Conservation (phyloP, 768 basidiomycete genomes). For the Lyophyllum shimeji region DNA sequence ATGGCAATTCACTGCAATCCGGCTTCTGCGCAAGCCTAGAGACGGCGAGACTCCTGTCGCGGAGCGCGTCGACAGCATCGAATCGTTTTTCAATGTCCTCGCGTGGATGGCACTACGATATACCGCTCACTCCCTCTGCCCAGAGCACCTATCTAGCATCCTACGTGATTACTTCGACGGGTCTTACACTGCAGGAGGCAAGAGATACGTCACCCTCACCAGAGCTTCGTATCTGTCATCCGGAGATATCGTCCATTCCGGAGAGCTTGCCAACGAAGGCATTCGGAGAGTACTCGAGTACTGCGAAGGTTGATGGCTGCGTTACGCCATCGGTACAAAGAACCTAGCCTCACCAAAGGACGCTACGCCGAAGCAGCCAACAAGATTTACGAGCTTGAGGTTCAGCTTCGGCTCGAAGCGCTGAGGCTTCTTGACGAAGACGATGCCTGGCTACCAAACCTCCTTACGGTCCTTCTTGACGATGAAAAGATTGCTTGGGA, state of each 20-base stretch:
- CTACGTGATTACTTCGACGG: neutral
- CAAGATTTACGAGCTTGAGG: neutral
- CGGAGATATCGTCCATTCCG: neutral
- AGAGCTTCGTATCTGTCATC: neutral
- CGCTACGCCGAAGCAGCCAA: neutral
- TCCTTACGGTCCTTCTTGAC: neutral
- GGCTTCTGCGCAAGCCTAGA: neutral
- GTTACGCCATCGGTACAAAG: neutral
- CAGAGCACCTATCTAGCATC: neutral
- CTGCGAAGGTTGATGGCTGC: neutral
- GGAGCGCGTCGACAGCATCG: neutral
- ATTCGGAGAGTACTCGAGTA: neutral
- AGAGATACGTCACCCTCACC: neutral
- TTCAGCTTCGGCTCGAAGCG: neutral
- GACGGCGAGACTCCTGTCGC: neutral
- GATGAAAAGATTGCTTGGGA: neutral
- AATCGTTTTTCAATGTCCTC: constrained; percentile 1
- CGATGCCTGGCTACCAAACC: neutral
- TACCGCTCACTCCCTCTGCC: neutral
- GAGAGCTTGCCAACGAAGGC: neutral
- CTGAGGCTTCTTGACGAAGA: neutral
- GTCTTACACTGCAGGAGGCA: neutral
- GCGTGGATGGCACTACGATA: neutral
- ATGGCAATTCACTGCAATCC: neutral
- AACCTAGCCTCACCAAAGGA: neutral